Conservation (phyloP, 1,139 yeast species). For the Kazachstania sp. region DNA sequence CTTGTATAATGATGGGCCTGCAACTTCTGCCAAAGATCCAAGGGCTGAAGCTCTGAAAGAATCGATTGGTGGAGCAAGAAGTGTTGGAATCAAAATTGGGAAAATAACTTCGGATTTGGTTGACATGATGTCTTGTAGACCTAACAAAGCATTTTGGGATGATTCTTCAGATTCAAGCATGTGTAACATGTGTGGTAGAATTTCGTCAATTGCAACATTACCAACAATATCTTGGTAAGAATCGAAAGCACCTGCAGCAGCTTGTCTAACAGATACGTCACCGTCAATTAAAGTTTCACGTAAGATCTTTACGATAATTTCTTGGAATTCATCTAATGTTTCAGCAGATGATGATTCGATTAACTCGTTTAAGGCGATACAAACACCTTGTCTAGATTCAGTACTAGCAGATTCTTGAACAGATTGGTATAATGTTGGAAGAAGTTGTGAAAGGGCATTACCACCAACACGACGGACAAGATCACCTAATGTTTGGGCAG, state of each 20-base stretch:
- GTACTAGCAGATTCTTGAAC: slow-evolving; percentile 51
- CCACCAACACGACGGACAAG: slow-evolving; percentile 92
- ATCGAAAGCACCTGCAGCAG: slow-evolving; percentile 90
- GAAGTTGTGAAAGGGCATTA: slow-evolving; percentile 70
- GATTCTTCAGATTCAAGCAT: slow-evolving; percentile 55
- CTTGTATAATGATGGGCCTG: slow-evolving; percentile 74
- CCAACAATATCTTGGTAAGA: slow-evolving; percentile 76
- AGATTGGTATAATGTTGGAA: slow-evolving; percentile 76
- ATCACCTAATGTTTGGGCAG: slow-evolving; percentile 92
- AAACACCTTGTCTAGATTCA: slow-evolving; percentile 90
- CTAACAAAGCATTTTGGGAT: slow-evolving; percentile 74
- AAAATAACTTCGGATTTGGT: slow-evolving; percentile 83
- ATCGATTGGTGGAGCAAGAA: slow-evolving; percentile 75
- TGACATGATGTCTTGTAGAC: slow-evolving; percentile 87
- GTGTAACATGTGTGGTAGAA: slow-evolving; percentile 73
- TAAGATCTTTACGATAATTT: slow-evolving; percentile 61
- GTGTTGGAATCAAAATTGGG: slow-evolving; percentile 86
- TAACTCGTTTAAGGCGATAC: slow-evolving; percentile 84
- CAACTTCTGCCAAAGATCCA: slow-evolving; percentile 83
- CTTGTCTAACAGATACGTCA: slow-evolving; percentile 66
- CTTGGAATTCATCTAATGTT: slow-evolving; percentile 58
- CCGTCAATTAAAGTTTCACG: slow-evolving; percentile 73
- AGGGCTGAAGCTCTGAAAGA: slow-evolving; percentile 78
- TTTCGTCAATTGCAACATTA: slow-evolving; percentile 75
- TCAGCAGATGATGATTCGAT: slow-evolving; percentile 64